Base-by-base conservation (phyloP, 2,329 filamentous ascomycete species). In the Periconia sp. region DNA sequence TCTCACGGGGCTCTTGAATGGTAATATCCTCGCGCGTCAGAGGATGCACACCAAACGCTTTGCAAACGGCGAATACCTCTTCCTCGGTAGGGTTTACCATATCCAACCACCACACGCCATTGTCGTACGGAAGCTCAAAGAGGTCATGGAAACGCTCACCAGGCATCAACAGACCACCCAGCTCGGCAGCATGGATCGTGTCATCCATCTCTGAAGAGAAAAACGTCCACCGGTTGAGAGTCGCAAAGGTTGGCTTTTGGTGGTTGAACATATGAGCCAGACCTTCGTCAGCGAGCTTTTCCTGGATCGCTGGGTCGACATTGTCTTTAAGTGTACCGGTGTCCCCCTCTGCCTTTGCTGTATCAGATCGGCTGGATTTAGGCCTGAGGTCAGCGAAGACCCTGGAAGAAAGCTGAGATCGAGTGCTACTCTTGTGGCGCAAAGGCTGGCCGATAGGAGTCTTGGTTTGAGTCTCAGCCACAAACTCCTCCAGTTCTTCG, bases 101-200 rank as follows among this genome's bases (percentile, higher is more conserved):
- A 67, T 99, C 96, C 47, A 99, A 82, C 94, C 94, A 99, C 92
- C 93, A 99, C n/a, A 96, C 92, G 65, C 93, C 93, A 63, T 92
- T 82, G 33, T 85, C 82, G 31, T 48, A 81, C 33, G 83, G 84
- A 35, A 86, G 80, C 62, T 87, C 85, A 70, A 99, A 99, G 11
- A 99, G 84, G 52, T 92, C 91, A 31, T 91, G 88, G 64, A 97
- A 89, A 53, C 89, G 89, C 72, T 97, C 94, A 9, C 92, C 93
- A 2, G 92, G 92, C 53, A 96, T 85, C 5, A 97, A 84, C 9
- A 97, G 82, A 64, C 92, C 93, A 18, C 91, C 91, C 58, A 99
- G 84, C 63, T 96, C 91, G 1, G 90, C 84, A 15, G 93, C 91
- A 69, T 97, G 92, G 56, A 97, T 91, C 1, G 92, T 96, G 47